Evolutionary conservation across 176 grass and related monocot genomes (phyloP).

Genomic region (Carex scoparia): DNA sequence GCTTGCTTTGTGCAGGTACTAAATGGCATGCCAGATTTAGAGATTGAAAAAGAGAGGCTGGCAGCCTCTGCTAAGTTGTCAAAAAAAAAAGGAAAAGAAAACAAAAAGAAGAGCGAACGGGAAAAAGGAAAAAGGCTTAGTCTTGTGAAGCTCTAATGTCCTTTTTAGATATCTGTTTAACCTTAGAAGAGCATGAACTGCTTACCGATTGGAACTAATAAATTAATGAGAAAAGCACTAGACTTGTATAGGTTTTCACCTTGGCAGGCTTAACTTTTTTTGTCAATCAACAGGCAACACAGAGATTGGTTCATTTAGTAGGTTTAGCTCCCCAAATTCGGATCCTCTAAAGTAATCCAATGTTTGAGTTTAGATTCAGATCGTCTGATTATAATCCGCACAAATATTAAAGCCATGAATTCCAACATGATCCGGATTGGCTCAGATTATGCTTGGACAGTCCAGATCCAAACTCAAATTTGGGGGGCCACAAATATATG

Average conservation of each 20-base stretch:
- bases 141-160: neutral
- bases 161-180: neutral
- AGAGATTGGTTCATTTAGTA: neutral
- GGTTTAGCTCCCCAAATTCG: neutral
- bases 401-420: no score
- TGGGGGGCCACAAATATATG: no score
- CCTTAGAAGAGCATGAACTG: neutral
- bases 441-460: no score
- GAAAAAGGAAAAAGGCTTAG: neutral
- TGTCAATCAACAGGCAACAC: neutral
- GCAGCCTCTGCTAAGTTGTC: no score
- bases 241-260: neutral
- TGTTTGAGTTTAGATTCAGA: no score
- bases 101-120: neutral
- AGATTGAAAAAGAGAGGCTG: neutral
- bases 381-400: no score
- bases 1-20: slow-evolving; percentile 2
- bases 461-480: no score
- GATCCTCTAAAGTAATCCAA: no score
- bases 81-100: neutral
- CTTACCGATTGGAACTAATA: neutral
- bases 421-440: no score
- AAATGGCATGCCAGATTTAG: slow-evolving; percentile 16
- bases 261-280: neutral
- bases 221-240: neutral